Evolutionary conservation across 2,329 filamentous ascomycete genomes (phyloP), one percentile per base, ranked within the genome.

Genomic region (Colletotrichum sp.): DNA sequence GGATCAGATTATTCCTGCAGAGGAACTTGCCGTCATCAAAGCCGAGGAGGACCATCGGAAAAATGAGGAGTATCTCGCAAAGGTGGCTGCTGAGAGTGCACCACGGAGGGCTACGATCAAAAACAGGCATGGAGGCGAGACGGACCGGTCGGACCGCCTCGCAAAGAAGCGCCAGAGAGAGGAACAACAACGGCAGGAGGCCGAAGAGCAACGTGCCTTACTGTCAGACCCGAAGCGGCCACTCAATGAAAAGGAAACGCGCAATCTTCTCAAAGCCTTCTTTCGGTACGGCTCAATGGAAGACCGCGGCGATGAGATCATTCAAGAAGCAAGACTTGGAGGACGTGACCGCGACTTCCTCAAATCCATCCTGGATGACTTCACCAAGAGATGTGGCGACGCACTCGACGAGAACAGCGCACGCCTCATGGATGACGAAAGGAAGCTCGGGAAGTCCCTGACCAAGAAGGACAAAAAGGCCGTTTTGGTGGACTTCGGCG

Each of bases 391-490:
- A 28, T 90, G 90, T 62, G 87, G 88, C 58, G 86, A 91, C 71
- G 91, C 92, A 10, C 89, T 94, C 66, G 91, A 93, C 9, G 89
- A 88, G 39, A 94, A 95, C 79, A 94, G 91, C 77, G 93, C 93
- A 27, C 92, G 92, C 75, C 89, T 97, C 22, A 91, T 96, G 39
- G 93, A 94, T 77, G 95, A 96, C 81, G 95, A 98, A 79, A 95
- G 97, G 84, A 92, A 94, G 77, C 90, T 91, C 0, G 95, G 95
- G 81, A 97, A 97, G 83, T 90, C 93, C 4, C 86, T 97, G 70
- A 98, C 96, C 0, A 98, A 98, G 88, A 99, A 99, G 84, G 97
- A 99, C 83, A 95, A 95, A 85, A 99, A 99, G 85, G 97, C 97
- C 1, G 95, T 99, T 22, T 88, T 99, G 60, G 98, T 99, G 80